phyloP scores from a whole-genome alignment of 1,284 basidiomycete genomes.

The Heliocybe sulcata region DNA sequence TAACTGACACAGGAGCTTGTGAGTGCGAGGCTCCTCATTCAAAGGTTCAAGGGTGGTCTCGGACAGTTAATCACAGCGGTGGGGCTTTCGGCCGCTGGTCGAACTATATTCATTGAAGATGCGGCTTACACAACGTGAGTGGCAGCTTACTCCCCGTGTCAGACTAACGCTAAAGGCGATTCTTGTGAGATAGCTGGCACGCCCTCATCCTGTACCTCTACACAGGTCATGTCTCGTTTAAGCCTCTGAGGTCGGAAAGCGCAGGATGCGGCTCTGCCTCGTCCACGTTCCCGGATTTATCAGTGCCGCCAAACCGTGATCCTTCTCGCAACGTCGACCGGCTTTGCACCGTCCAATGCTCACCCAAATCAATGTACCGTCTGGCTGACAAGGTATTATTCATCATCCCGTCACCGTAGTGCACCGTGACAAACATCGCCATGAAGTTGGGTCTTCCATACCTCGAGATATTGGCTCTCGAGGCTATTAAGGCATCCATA shows the following conservation, averaged over 20 bases:
- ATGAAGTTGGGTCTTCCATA: neutral
- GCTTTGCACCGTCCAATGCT: neutral
- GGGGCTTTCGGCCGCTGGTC: neutral
- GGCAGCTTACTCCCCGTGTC: neutral
- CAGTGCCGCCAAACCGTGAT: neutral
- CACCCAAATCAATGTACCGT: neutral
- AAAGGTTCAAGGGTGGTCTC: neutral
- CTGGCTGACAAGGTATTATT: neutral
- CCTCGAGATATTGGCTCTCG: neutral
- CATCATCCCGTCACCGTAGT: neutral
- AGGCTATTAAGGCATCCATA: neutral
- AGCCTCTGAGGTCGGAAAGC: neutral
- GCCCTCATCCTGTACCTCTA: neutral
- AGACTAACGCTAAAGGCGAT: neutral
- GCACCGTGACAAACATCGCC: neutral
- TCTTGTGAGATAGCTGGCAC: neutral
- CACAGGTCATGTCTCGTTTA: neutral
- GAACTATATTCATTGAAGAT: constrained; percentile 13
- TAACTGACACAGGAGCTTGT: too few relatives aligned
- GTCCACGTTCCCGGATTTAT: neutral
- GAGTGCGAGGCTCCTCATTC: neutral
- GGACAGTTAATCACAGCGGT: neutral
- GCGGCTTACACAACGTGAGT: constrained; percentile 15
- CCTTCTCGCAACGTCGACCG: neutral
- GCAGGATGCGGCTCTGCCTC: neutral